Percentiles rank a stretch among this genome's conserved stretches.
Evolutionary conservation across 768 basidiomycete species (phyloP).

Genomic region (Psilocybe cyanescens): DNA sequence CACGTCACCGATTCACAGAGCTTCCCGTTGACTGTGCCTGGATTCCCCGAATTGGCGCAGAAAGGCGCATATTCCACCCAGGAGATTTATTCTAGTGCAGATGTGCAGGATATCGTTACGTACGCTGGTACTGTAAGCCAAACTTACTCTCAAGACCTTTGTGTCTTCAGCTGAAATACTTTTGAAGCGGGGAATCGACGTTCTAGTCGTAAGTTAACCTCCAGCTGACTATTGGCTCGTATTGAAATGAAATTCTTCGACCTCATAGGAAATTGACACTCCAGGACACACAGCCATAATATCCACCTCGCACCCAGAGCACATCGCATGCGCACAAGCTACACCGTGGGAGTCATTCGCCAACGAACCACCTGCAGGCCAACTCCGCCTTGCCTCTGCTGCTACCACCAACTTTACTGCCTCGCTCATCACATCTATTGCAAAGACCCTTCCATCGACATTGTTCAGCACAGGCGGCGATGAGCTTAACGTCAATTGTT

Average conservation of each 20-base stretch:
- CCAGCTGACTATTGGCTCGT: not conserved
- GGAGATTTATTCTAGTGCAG: conserved; percentile 54
- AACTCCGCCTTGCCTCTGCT: conserved; percentile 71
- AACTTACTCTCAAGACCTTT: conserved; percentile 32
- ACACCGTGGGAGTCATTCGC: conserved; percentile 66
- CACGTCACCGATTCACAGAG: conserved; percentile 82
- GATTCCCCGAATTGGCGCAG: conserved; percentile 61
- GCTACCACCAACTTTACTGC: conserved; percentile 64
- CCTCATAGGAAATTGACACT: conserved; percentile 71
- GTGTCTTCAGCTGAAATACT: not conserved
- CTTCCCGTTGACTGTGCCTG: conserved; percentile 68
- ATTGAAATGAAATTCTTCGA: not conserved
- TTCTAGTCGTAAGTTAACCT: conserved; percentile 54
- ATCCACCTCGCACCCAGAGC: conserved; percentile 67
- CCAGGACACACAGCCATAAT: conserved; percentile 83
- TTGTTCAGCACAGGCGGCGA: conserved; percentile 85
- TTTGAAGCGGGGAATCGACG: conserved; percentile 71
- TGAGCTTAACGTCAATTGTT: conserved; percentile 74
- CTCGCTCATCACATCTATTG: conserved; percentile 54
- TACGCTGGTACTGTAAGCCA: conserved; percentile 68
- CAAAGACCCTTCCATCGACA: conserved; percentile 53
- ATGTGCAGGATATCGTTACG: conserved; percentile 59
- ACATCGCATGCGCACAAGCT: conserved; percentile 65
- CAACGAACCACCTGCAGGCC: conserved; percentile 80
- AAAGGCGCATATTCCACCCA: conserved; percentile 69